phyloP scores from a whole-genome alignment of 495 filamentous ascomycete species.

The Penicillium robsamsonii region DNA sequence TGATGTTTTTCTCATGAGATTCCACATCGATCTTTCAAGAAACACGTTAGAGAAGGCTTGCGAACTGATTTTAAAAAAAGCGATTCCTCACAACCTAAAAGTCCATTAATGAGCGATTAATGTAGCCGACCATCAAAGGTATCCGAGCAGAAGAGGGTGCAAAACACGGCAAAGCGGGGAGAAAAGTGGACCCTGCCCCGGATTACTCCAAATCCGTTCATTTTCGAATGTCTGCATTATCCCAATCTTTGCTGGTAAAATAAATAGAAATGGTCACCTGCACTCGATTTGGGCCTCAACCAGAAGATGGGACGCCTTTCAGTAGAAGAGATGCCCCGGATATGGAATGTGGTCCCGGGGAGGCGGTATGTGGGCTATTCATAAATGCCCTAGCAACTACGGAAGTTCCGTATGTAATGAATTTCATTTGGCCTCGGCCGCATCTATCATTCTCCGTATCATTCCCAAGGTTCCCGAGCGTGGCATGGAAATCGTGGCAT shows the following conservation, averaged over 20 bases:
- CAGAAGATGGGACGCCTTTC: no score
- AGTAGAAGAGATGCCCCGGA: neutral
- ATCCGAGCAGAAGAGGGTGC: no score
- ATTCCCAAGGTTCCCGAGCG: neutral
- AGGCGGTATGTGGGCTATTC: neutral
- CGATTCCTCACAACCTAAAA: neutral
- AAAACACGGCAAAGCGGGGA: neutral
- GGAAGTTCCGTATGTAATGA: neutral
- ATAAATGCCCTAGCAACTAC: neutral
- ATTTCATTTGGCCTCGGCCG: neutral
- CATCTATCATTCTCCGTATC: neutral
- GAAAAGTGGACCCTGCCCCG: neutral
- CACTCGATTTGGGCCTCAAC: no score
- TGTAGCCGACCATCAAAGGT: neutral
- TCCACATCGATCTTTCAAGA: neutral
- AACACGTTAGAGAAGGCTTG: neutral
- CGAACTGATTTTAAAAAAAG: neutral
- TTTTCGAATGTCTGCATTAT: no score
- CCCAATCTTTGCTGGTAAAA: no score
- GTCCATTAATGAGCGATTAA: neutral
- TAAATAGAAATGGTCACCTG: no score
- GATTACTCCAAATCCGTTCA: neutral
- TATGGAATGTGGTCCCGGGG: neutral
- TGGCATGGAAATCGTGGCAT: slow-evolving; percentile 2
- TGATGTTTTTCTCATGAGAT: no score